A percentile compares a stretch with the other conserved stretches of the same genome.
These are phyloP conservation scores for Phytophthora citricola DNA, from an alignment of 352 stramenopile species.

Conservation along the genomic window DNA sequence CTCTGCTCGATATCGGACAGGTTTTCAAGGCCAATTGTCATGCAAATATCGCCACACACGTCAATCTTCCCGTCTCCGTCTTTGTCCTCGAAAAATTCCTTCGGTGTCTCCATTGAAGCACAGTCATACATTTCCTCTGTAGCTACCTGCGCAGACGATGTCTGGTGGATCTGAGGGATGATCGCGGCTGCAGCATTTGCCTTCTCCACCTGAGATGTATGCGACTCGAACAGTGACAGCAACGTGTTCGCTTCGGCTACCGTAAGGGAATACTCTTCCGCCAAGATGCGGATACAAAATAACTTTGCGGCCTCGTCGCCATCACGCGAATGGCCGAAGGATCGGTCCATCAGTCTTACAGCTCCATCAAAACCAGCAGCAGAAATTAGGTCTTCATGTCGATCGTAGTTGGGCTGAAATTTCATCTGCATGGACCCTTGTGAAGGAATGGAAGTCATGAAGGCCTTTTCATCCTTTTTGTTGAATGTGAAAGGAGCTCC, in stretches of 20 bases:
- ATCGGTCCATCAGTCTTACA: constrained; percentile 49
- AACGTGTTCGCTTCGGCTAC: constrained; percentile 63
- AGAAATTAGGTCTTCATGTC: constrained; percentile 60
- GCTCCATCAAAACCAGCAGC: constrained; percentile 45
- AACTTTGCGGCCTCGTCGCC: constrained; percentile 68
- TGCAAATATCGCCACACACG: constrained; percentile 80
- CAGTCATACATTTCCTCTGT: constrained; percentile 63
- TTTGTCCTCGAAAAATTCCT: constrained; percentile 83
- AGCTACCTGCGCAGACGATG: constrained; percentile 2
- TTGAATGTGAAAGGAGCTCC: constrained; percentile 55
- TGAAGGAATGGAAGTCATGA: constrained; percentile 46
- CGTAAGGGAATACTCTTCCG: constrained; percentile 69
- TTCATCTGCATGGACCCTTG: constrained; percentile 62
- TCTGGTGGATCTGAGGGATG: constrained; percentile 68
- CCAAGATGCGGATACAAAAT: constrained; percentile 65
- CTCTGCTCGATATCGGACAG: constrained; percentile 74
- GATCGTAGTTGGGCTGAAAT: constrained; percentile 66
- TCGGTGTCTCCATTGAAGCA: constrained; percentile 57
- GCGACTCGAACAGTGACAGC: constrained; percentile 62
- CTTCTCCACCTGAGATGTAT: constrained; percentile 78
- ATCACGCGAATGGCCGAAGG: constrained; percentile 51
- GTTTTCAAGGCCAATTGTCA: constrained; percentile 70
- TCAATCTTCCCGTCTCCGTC: constrained; percentile 85
- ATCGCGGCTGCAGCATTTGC: constrained; percentile 62
- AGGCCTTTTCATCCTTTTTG: constrained; percentile 62